Conservation (phyloP, 345 rosid genomes). For the Adansonia digitata region DNA sequence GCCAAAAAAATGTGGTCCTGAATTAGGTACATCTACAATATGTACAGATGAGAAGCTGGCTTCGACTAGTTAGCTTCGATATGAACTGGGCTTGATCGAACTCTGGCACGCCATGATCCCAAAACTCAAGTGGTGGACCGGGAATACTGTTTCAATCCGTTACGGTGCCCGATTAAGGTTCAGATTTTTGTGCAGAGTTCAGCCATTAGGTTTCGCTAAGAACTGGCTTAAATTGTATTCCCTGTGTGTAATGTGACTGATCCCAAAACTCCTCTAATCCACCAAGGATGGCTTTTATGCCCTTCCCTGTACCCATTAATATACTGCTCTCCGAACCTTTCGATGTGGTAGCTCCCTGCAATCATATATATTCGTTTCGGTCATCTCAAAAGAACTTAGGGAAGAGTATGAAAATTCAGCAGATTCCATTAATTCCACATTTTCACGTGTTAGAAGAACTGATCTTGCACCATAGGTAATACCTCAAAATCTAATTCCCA, state of each 20-base stretch:
- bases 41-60: not conserved
- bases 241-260: constrained; percentile 93
- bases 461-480: not conserved
- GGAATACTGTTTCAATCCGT: not conserved
- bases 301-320: constrained; percentile 75
- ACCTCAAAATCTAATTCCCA: not conserved
- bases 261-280: constrained; percentile 98
- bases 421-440: not conserved
- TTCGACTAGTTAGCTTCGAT: not conserved
- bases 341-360: constrained; percentile 48
- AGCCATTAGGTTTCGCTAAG: constrained; percentile 76
- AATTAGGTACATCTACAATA: not conserved
- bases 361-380: not conserved
- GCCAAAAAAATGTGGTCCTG: not conserved
- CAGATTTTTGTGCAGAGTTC: constrained; percentile 4
- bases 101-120: not conserved
- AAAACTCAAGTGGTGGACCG: not conserved
- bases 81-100: not conserved
- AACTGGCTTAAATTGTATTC: constrained; percentile 87
- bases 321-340: constrained; percentile 43
- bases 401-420: not conserved
- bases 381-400: not conserved
- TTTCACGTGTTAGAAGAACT: not conserved
- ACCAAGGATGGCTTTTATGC: constrained; percentile 89
- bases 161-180: not conserved